Evolutionary conservation across 208 protist species (phyloP).

Genomic region (Trypanosoma lewisi): DNA sequence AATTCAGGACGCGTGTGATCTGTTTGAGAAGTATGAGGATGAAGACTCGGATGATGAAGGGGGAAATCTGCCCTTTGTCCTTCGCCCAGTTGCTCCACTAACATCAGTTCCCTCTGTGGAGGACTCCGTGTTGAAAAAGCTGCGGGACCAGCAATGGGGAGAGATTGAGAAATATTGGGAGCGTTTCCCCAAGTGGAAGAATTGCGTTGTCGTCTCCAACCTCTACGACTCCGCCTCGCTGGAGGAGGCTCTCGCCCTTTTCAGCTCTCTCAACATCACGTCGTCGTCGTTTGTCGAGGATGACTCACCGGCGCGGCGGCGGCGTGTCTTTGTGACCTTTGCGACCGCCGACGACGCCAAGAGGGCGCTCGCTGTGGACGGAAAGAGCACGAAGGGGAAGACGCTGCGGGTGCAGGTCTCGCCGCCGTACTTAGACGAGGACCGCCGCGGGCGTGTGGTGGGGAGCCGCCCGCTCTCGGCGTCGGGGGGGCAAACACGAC

Average conservation of each 20-base stretch:
- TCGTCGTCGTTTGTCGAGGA: constrained; percentile 58
- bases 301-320: constrained; percentile 50
- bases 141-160: constrained; percentile 71
- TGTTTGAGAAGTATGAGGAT: constrained; percentile 87
- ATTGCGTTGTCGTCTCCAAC: constrained; percentile 81
- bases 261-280: constrained; percentile 44
- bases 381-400: constrained; percentile 76
- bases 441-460: constrained; percentile 55
- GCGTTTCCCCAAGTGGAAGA: constrained; percentile 52
- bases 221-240: constrained; percentile 69
- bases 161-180: constrained; percentile 74
- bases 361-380: constrained; percentile 70
- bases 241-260: constrained; percentile 53
- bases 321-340: constrained; percentile 77
- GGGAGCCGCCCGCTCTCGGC: background rate
- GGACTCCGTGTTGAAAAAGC: constrained; percentile 67
- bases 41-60: constrained; percentile 87
- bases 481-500: background rate
- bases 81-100: constrained; percentile 71
- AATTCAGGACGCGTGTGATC: constrained; percentile 73
- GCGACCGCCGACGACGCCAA: constrained; percentile 37
- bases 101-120: constrained; percentile 74
- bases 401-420: constrained; percentile 82
- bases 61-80: constrained; percentile 72
- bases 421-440: constrained; percentile 64